A percentile compares a stretch with the other conserved stretches of the same genome.
phyloP scores from a whole-genome alignment of 768 basidiomycete genomes.

The Termitomyces sp. region DNA sequence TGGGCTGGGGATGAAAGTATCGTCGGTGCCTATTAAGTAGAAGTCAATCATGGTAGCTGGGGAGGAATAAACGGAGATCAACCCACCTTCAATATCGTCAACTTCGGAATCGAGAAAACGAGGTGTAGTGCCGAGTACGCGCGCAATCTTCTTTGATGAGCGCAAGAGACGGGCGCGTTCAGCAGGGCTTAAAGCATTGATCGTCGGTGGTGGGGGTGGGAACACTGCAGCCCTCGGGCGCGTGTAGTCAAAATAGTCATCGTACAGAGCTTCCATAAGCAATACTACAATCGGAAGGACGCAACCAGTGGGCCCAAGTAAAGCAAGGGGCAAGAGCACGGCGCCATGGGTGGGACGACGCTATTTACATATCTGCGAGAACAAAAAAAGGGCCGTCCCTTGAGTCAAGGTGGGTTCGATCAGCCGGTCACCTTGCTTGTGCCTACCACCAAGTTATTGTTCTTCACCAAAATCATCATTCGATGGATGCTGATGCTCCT shows the following conservation, averaged over 20 bases:
- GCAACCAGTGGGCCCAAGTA: constrained; percentile 6
- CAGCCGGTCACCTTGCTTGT: constrained; percentile 1
- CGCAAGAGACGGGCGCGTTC: constrained; percentile 55
- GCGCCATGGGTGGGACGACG: background rate
- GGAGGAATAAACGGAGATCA: background rate
- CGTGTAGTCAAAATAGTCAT: background rate
- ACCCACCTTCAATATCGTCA: constrained; percentile 14
- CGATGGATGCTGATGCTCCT: background rate
- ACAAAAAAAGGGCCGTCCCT: constrained; percentile 3
- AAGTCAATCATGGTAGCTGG: background rate
- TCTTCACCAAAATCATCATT: background rate
- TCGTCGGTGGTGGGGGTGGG: constrained; percentile 53
- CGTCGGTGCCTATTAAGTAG: background rate
- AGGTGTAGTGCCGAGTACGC: constrained; percentile 56
- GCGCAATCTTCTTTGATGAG: constrained; percentile 54
- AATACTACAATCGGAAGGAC: background rate
- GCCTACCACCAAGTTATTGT: constrained; percentile 4
- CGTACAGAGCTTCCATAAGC: constrained; percentile 1
- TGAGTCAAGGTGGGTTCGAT: background rate
- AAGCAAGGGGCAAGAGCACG: constrained; percentile 1
- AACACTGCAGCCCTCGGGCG: constrained; percentile 23
- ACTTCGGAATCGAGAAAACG: constrained; percentile 39
- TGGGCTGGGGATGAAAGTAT: constrained; percentile 9
- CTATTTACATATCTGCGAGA: constrained; percentile 4
- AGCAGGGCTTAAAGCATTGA: constrained; percentile 43